A percentile compares a stretch with the other conserved stretches of the same genome.
Evolutionary conservation across 2,329 filamentous ascomycete species (phyloP).

Genomic region (Pyricularia sp.): DNA sequence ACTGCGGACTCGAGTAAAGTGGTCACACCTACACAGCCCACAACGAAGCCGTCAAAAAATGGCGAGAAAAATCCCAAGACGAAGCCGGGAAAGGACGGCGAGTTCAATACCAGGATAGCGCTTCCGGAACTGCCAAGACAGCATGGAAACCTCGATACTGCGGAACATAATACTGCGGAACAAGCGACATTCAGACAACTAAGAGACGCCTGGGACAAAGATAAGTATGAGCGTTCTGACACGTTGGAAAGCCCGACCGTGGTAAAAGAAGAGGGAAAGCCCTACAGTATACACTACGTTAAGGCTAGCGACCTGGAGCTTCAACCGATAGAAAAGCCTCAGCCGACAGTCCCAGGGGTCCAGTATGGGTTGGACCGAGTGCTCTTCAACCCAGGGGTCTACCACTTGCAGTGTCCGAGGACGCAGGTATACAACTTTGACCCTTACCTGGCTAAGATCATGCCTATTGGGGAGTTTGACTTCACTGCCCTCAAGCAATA

Average conservation of each 20-base stretch:
- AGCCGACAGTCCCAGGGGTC: constrained; percentile 42
- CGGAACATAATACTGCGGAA: not conserved
- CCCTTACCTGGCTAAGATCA: constrained; percentile 82
- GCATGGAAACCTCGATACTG: not conserved
- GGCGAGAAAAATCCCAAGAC: too few species aligned
- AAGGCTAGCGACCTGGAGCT: constrained; percentile 14
- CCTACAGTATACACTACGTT: constrained; percentile 13
- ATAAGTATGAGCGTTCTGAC: not conserved
- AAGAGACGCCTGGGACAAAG: not conserved
- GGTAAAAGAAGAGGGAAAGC: not conserved
- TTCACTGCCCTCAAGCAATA: constrained; percentile 78
- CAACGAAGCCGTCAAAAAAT: not conserved
- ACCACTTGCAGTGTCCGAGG: constrained; percentile 77
- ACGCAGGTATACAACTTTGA: constrained; percentile 94
- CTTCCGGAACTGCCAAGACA: not conserved
- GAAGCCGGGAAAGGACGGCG: too few species aligned
- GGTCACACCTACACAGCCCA: not conserved
- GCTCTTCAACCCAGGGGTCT: constrained; percentile 91
- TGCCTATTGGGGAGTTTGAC: constrained; percentile 87
- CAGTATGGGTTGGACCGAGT: constrained; percentile 71
- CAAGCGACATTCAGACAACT: not conserved
- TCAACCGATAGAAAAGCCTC: constrained; percentile 18
- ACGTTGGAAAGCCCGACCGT: not conserved
- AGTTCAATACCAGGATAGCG: not conserved
- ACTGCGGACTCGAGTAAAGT: not conserved